phyloP scores from a whole-genome alignment of 1,284 basidiomycete species.

The Rhizoctonia solani region DNA sequence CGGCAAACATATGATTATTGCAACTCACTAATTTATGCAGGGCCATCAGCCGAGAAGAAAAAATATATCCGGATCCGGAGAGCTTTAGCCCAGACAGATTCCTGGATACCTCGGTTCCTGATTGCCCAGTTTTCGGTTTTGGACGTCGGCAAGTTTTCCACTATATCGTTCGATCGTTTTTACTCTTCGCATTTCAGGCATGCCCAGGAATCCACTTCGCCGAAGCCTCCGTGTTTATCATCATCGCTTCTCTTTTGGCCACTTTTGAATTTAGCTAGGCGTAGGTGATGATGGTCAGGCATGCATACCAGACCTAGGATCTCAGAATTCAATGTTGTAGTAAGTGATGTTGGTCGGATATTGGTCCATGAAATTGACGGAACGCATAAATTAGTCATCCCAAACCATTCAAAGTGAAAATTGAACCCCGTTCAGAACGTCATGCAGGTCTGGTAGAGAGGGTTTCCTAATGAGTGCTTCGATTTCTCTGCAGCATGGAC shows the following conservation, averaged over 20 bases:
- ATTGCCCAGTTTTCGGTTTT: constrained; percentile 9
- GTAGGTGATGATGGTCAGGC: too few species aligned
- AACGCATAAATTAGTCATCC: too few species aligned
- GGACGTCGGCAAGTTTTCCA: neutral
- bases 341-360: too few species aligned
- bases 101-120: constrained; percentile 15
- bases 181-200: neutral
- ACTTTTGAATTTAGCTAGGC: constrained; percentile 11
- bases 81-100: constrained; percentile 26
- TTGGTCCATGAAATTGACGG: too few species aligned
- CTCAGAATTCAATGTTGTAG: too few species aligned
- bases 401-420: too few species aligned
- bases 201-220: constrained; percentile 29
- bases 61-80: constrained; percentile 1
- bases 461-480: too few species aligned
- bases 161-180: neutral
- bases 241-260: neutral
- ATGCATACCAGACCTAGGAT: too few species aligned
- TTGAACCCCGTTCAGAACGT: too few species aligned
- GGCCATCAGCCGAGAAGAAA: constrained; percentile 32
- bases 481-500: too few species aligned
- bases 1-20: too few species aligned
- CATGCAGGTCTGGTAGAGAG: too few species aligned
- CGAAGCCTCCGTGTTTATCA: constrained; percentile 14
- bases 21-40: neutral